Evolutionary conservation across 257 asterid species (phyloP), one percentile per base, ranked within the genome.

Genomic region (Petunia axillaris): DNA sequence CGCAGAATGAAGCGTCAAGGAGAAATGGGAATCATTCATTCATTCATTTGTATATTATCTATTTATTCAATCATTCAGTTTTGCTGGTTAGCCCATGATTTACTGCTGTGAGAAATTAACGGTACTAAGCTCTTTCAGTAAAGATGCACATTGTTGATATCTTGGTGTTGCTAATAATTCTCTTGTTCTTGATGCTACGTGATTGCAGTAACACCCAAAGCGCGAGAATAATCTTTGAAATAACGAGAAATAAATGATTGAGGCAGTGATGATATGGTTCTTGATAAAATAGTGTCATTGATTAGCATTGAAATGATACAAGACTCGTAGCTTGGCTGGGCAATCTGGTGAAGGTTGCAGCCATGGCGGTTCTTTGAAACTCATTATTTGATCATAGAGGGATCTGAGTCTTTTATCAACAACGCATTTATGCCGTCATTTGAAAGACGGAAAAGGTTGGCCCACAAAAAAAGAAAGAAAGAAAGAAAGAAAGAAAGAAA

Each of bases 291-390:
- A 70, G 16, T 41, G 46, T n/a, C 25, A 44, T n/a, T 67, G 1
- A 37, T 46, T 70, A 16, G 41, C 13, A 16, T 67, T 25, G 52
- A 39, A 4, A 10, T n/a, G 52, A 14, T 4, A n/a, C 40, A 75
- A 36, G 79, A 54, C 67, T 43, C 80, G 39, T 39, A 38, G 2
- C 67, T 76, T 76, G 68, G 55, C 55, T 36, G 15, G 68, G 25
- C 41, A 76, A 40, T 16, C 70, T 41, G 16, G 39, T 44, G 41
- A 8, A 70, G 59, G 76, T 58, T 76, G 80, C 80, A 76, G 57
- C 80, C 43, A 76, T 36, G 66, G 66, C 2, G 38, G 1, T 38
- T 39, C 50, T 16, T 48, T 36, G 13, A 37, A 58, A 37, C 64
- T 75, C 11, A 39, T 10, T 66, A 66, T 6, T 8, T 37, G 52